Percentiles rank a stretch among this genome's conserved stretches.
These are phyloP conservation scores for Umbelopsis sp. DNA, from an alignment of 192 early-diverging fungal species.

Conservation along the genomic window DNA sequence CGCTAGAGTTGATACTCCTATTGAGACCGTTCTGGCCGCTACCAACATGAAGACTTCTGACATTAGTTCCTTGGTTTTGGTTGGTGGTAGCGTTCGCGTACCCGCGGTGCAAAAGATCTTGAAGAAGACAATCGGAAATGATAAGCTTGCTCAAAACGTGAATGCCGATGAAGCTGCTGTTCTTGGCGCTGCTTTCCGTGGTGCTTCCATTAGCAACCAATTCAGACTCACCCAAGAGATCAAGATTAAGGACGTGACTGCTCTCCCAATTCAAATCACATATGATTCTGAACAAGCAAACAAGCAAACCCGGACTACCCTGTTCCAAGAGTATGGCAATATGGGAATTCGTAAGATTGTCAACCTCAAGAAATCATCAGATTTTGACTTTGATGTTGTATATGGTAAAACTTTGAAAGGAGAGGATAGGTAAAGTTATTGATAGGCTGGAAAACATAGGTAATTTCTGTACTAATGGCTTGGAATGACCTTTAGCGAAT, in stretches of 20 bases:
- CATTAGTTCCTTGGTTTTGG: slow-evolving; percentile 87
- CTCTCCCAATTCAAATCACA: slow-evolving; percentile 66
- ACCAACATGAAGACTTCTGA: slow-evolving; percentile 68
- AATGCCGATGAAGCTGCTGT: slow-evolving; percentile 97
- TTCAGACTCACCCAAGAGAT: slow-evolving; percentile 84
- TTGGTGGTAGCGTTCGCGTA: slow-evolving; percentile 90
- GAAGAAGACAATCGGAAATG: slow-evolving; percentile 65
- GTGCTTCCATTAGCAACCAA: slow-evolving; percentile 81
- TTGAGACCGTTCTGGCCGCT: slow-evolving; percentile 69
- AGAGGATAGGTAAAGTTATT: slow-evolving; percentile 22
- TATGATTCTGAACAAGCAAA: slow-evolving; percentile 49
- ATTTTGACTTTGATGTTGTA: slow-evolving; percentile 80
- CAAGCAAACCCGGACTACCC: slow-evolving; percentile 48
- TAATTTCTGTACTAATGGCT: not conserved
- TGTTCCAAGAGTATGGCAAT: slow-evolving; percentile 68
- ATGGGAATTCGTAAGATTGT: slow-evolving; percentile 86
- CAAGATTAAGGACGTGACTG: slow-evolving; percentile 81
- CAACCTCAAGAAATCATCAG: slow-evolving; percentile 75
- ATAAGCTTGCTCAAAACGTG: slow-evolving; percentile 91
- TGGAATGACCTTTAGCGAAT: slow-evolving; percentile 23
- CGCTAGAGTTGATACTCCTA: slow-evolving; percentile 70
- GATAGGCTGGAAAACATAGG: not conserved
- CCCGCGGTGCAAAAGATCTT: slow-evolving; percentile 83
- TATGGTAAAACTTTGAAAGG: slow-evolving; percentile 47
- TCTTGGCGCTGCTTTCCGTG: slow-evolving; percentile 85